Conservation (phyloP, 1,284 basidiomycete genomes). For the Megacollybia platyphylla region DNA sequence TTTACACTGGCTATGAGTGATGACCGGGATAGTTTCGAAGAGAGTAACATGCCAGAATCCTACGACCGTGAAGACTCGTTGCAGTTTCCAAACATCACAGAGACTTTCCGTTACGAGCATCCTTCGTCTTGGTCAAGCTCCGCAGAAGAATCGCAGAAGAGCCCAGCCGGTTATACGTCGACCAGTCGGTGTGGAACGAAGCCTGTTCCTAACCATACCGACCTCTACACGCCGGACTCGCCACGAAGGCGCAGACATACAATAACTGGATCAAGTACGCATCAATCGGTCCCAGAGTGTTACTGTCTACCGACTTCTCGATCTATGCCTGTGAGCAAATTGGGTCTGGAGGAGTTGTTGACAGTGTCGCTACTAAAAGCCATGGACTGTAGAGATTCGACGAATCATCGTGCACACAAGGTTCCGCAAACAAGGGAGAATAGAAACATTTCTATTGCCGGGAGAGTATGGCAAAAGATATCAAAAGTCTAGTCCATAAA, state of each 20-base stretch:
- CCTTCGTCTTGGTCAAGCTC: too few species aligned
- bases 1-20: conserved; percentile 11
- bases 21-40: neutral
- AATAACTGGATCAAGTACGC: too few species aligned
- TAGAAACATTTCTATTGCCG: neutral
- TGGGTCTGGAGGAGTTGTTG: conserved; percentile 18
- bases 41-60: neutral
- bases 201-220: too few species aligned
- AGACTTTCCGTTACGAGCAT: too few species aligned
- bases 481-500: neutral
- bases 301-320: too few species aligned
- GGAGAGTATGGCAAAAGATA: neutral
- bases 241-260: too few species aligned
- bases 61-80: neutral
- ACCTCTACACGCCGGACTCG: too few species aligned
- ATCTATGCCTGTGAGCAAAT: neutral
- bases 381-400: conserved; percentile 16
- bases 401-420: neutral
- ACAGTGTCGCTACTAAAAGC: conserved; percentile 22
- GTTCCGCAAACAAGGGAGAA: neutral
- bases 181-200: too few species aligned
- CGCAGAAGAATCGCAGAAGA: too few species aligned
- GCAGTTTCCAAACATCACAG: neutral
- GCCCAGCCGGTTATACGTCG: too few species aligned
- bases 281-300: too few species aligned